These are phyloP conservation scores for Artomyces pyxidatus DNA, from an alignment of 768 basidiomycete species.

Conservation along the genomic window DNA sequence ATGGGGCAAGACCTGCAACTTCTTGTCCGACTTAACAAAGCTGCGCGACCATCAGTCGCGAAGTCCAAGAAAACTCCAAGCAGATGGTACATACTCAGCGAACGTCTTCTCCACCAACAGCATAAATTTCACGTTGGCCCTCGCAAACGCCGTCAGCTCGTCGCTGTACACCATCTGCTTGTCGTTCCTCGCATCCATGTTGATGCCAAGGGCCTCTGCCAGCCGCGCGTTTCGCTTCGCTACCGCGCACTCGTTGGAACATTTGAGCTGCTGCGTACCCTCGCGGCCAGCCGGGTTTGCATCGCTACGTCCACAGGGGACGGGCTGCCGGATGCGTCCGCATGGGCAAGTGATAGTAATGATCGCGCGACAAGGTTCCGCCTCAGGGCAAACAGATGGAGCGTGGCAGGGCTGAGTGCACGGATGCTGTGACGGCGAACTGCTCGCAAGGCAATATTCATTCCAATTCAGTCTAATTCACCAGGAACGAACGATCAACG, in stretches of 20 bases:
- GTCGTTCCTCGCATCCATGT: conserved; percentile 35
- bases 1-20: conserved; percentile 65
- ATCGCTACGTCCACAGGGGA: conserved; percentile 59
- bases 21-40: conserved; percentile 62
- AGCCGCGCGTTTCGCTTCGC: conserved; percentile 82
- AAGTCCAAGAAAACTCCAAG: conserved; percentile 13
- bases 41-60: conserved; percentile 25
- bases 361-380: conserved; percentile 62
- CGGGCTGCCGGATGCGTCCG: conserved; percentile 67
- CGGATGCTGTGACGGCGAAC: conserved; percentile 64
- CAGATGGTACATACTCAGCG: conserved; percentile 48
- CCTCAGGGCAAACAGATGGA: conserved; percentile 76
- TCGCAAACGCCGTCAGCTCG: conserved; percentile 56
- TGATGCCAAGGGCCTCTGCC: conserved; percentile 90
- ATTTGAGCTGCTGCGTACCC: conserved; percentile 46
- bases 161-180: conserved; percentile 45
- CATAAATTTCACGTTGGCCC: conserved; percentile 58
- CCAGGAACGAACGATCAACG: conserved; percentile 17
- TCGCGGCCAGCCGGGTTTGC: conserved; percentile 37
- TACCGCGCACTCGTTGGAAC: conserved; percentile 74
- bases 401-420: conserved; percentile 82
- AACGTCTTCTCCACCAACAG: conserved; percentile 73
- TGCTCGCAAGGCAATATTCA: conserved; percentile 18
- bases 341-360: conserved; percentile 75
- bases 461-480: not conserved